Conservation (phyloP, 2,329 filamentous ascomycete genomes). For the Arthrobotrys megalospora region DNA sequence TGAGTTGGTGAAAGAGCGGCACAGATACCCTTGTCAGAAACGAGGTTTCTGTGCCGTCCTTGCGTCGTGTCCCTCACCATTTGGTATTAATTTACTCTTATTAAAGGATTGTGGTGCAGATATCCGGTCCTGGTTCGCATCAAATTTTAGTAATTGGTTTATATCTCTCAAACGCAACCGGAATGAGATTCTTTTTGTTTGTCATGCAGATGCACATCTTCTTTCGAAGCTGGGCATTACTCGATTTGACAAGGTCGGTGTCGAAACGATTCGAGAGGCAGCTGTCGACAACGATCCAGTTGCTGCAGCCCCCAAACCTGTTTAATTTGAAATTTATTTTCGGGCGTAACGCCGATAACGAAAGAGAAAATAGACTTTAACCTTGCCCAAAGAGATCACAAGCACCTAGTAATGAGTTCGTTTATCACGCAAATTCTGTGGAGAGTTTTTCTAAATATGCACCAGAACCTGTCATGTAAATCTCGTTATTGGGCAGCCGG, state of each 20-base stretch:
- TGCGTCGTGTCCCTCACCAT: conserved; percentile 37
- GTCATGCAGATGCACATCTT: neutral
- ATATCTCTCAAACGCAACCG: conserved; percentile 30
- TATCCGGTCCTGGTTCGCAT: conserved; percentile 1
- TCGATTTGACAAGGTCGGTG: neutral
- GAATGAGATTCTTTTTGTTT: conserved; percentile 9
- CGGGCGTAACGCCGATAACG: no score
- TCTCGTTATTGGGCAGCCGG: neutral
- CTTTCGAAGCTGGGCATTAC: neutral
- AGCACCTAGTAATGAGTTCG: neutral
- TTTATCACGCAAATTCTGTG: conserved; percentile 3
- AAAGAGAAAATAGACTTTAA: neutral
- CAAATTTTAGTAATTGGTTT: conserved; percentile 16
- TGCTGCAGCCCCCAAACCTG: no score
- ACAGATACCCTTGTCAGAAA: conserved; percentile 32
- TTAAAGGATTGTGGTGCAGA: conserved; percentile 5
- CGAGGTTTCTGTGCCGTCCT: conserved; percentile 45
- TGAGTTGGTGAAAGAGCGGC: conserved; percentile 2
- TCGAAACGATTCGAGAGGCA: neutral
- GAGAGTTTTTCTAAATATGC: neutral
- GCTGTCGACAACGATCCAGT: neutral
- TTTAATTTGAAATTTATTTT: no score
- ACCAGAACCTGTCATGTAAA: neutral
- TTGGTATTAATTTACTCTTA: conserved; percentile 16
- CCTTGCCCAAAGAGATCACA: neutral